Evolutionary conservation across 805 yeast genomes (phyloP).

Genomic region (Brettanomyces naardenensis): DNA sequence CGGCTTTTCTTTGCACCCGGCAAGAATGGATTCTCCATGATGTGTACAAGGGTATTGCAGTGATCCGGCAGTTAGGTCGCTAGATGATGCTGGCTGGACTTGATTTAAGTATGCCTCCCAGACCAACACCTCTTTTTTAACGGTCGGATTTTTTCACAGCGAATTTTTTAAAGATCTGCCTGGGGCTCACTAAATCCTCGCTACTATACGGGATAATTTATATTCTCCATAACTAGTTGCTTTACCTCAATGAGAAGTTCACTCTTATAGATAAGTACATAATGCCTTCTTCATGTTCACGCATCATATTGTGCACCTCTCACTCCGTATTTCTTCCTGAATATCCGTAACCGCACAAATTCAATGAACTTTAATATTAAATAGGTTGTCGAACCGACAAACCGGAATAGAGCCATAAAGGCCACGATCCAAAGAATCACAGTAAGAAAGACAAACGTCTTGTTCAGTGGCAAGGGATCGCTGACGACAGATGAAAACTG

Average conservation of each 20-base stretch:
- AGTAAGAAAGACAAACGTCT: slow-evolving; percentile 64
- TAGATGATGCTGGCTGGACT: too few species aligned
- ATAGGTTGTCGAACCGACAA: slow-evolving; percentile 64
- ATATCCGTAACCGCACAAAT: slow-evolving; percentile 10
- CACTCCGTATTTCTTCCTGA: slow-evolving; percentile 10
- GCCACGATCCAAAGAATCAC: slow-evolving; percentile 93
- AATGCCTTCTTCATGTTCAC: slow-evolving; percentile 26
- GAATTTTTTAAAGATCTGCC: too few species aligned
- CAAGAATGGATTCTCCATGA: slow-evolving; percentile 28
- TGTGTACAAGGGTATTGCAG: too few species aligned
- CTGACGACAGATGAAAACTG: slow-evolving; percentile 31
- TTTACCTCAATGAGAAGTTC: too few species aligned
- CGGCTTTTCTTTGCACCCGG: slow-evolving; percentile 42
- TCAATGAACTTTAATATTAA: slow-evolving; percentile 29
- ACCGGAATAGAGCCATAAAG: slow-evolving; percentile 75
- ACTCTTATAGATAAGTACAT: too few species aligned
- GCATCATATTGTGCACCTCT: slow-evolving; percentile 7
- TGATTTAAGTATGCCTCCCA: too few species aligned
- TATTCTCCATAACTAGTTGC: too few species aligned
- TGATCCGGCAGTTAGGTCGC: too few species aligned
- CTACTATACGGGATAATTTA: too few species aligned
- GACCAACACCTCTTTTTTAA: too few species aligned
- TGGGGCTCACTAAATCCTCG: too few species aligned
- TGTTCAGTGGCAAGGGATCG: slow-evolving; percentile 25
- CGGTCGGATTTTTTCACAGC: too few species aligned